Percentiles rank a stretch among this genome's conserved stretches.
Conservation (phyloP, 2,329 filamentous ascomycete genomes). For the Blumeriella jaapii region DNA sequence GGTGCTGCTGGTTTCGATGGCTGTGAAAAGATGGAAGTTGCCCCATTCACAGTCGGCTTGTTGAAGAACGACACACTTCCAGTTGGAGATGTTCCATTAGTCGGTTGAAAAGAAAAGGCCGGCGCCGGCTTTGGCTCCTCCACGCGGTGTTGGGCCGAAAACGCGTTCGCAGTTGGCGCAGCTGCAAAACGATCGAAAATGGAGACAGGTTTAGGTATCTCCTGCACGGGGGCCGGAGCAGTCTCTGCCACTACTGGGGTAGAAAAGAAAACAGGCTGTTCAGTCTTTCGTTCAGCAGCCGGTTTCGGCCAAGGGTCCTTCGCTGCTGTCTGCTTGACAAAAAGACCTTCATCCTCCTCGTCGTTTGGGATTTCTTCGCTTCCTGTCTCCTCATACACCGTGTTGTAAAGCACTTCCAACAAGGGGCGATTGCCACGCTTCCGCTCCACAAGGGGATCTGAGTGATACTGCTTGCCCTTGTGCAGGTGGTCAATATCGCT, state of each 20-base stretch:
- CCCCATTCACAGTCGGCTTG: conserved; percentile 1
- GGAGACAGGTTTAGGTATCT: conserved; percentile 7
- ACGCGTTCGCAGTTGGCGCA: not conserved
- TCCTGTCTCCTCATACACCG: conserved; percentile 32
- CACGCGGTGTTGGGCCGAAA: not conserved
- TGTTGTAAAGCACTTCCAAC: conserved; percentile 43
- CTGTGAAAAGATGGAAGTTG: not conserved
- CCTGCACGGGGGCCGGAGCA: not conserved
- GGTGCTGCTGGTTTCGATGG: not conserved
- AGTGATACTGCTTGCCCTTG: conserved; percentile 44
- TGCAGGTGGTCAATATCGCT: conserved; percentile 28
- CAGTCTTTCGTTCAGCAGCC: not conserved
- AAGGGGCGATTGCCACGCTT: conserved; percentile 44
- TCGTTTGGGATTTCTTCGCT: not conserved
- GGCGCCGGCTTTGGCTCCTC: not conserved
- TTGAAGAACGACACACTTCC: conserved; percentile 2
- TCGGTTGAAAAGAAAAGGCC: not conserved
- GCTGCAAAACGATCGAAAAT: conserved; percentile 11
- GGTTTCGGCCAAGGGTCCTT: not conserved
- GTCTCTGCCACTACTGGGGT: not conserved
- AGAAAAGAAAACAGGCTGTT: not conserved
- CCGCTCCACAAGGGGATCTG: conserved; percentile 43
- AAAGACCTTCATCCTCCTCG: conserved; percentile 25
- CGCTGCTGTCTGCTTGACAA: conserved; percentile 16
- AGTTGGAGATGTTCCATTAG: not conserved